Evolutionary conservation across 345 rosid genomes (phyloP).

Genomic region (Melaleuca quinquenervia): DNA sequence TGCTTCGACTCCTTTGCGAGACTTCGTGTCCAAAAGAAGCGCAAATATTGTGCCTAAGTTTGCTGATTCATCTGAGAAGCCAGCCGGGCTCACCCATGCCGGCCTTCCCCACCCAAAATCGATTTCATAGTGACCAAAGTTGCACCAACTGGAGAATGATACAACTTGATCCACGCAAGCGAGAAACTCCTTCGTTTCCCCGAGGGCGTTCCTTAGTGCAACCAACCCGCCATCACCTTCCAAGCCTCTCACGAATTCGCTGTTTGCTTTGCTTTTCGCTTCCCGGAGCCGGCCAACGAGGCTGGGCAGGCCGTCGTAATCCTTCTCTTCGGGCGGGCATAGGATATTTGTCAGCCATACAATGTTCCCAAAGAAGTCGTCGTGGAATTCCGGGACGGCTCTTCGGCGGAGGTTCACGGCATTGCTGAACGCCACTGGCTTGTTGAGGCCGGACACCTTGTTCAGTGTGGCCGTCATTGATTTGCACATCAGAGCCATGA

Average conservation of each 20-base stretch:
- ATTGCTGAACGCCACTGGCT: neutral
- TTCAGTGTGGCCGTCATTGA: neutral
- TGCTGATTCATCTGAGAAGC: neutral
- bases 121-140: neutral
- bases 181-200: neutral
- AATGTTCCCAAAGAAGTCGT: slow-evolving; percentile 1
- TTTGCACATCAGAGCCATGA: slow-evolving; percentile 8
- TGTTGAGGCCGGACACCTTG: neutral
- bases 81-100: neutral
- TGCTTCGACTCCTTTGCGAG: neutral
- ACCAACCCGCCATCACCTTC: neutral
- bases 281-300: neutral
- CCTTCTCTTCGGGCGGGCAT: neutral
- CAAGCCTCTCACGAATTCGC: neutral
- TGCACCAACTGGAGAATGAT: neutral
- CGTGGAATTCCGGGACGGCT: slow-evolving; percentile 1
- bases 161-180: neutral
- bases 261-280: neutral
- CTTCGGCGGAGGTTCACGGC: neutral
- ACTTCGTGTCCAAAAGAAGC: neutral
- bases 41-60: neutral
- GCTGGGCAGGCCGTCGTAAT: neutral
- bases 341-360: neutral
- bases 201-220: neutral
- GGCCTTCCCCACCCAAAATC: slow-evolving; percentile 19